A percentile compares a stretch with the other conserved stretches of the same genome.
Evolutionary conservation across 176 grass and related monocot species (phyloP).

Genomic region (Phyllostachys edulis): DNA sequence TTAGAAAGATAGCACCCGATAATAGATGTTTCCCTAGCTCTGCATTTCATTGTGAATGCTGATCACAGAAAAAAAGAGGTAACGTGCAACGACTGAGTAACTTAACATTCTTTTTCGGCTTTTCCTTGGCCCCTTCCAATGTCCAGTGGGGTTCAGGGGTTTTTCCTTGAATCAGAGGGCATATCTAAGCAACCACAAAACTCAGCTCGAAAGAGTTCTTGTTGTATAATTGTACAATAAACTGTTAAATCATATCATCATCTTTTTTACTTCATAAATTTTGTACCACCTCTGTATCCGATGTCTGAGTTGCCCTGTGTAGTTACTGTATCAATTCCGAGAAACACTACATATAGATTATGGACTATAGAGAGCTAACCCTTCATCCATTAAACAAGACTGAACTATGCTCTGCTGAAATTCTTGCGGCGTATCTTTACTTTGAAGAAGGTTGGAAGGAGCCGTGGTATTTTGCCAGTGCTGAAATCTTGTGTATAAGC

Average conservation of each 20-base stretch:
- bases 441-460: neutral
- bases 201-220: conserved; percentile 26
- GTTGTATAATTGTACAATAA: conserved; percentile 57
- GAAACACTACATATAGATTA: neutral
- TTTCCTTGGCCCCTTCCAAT: conserved; percentile 38
- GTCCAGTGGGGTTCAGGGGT: conserved; percentile 6
- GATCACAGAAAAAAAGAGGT: conserved; percentile 10
- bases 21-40: conserved; percentile 60
- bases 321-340: neutral
- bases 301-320: neutral
- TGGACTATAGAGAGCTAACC: neutral
- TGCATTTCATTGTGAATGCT: conserved; percentile 67
- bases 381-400: neutral
- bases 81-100: conserved; percentile 20
- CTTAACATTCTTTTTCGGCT: conserved; percentile 2
- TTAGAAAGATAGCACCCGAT: conserved; percentile 52
- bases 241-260: neutral
- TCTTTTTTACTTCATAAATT: neutral
- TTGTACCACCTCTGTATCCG: neutral
- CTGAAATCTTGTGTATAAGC: neutral
- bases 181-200: conserved; percentile 1
- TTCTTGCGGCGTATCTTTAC: neutral
- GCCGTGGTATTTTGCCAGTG: neutral
- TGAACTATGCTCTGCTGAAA: neutral
- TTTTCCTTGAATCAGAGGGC: conserved; percentile 31